A percentile compares a stretch with the other conserved stretches of the same genome.
Conservation (phyloP, 2,329 filamentous ascomycete species). For the Phoma sp. region DNA sequence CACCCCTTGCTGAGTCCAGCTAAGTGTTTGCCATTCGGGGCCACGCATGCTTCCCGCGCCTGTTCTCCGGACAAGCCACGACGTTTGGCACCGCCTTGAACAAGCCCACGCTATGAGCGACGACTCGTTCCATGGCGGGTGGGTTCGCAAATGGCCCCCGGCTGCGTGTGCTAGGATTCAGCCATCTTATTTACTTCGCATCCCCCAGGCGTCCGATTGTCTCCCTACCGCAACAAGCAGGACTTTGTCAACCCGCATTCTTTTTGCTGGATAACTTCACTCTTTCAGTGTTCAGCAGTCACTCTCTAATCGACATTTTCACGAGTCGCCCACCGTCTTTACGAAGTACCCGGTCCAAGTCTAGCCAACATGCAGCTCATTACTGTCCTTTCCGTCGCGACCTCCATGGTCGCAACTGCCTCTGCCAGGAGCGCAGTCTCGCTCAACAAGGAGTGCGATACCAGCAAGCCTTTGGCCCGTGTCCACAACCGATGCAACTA, state of each 20-base stretch:
- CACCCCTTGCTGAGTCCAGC: constrained; percentile 28
- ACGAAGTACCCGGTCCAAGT: constrained; percentile 22
- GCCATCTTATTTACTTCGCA: constrained; percentile 48
- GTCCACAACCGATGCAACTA: constrained; percentile 50
- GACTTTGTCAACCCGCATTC: constrained; percentile 47
- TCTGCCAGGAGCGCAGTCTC: constrained; percentile 31
- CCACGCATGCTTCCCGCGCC: constrained; percentile 33
- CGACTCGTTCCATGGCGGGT: constrained; percentile 44
- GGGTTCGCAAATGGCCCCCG: constrained; percentile 39
- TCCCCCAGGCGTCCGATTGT: constrained; percentile 39
- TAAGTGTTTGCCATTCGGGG: constrained; percentile 28
- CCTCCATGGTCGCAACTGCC: constrained; percentile 41
- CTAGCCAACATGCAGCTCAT: constrained; percentile 44
- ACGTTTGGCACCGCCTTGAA: constrained; percentile 43
- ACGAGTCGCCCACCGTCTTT: constrained; percentile 29
- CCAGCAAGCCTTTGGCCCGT: constrained; percentile 29
- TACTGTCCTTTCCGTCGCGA: constrained; percentile 38
- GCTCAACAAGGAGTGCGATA: constrained; percentile 26
- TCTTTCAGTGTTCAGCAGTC: constrained; percentile 50
- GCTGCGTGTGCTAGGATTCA: constrained; percentile 35
- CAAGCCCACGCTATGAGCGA: constrained; percentile 41
- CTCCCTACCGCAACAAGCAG: constrained; percentile 45
- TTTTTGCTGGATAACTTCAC: constrained; percentile 52
- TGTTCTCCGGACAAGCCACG: constrained; percentile 42
- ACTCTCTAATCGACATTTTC: constrained; percentile 39